Evolutionary conservation across 1,284 basidiomycete genomes (phyloP).

Genomic region (Tylopilus orsonianus): DNA sequence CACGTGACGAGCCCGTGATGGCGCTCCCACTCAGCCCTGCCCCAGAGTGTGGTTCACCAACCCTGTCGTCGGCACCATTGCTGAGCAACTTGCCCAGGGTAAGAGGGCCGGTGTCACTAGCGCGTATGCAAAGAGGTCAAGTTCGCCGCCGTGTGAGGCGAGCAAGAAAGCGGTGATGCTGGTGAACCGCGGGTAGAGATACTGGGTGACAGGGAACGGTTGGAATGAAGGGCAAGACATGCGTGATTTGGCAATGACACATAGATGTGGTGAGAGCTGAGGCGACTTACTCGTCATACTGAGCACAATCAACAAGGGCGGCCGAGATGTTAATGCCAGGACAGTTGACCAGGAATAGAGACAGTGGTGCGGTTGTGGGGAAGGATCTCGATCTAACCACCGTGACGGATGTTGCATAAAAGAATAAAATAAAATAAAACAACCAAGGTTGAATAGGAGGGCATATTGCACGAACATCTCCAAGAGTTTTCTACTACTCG

Average conservation of each 20-base stretch:
- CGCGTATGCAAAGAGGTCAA: conserved; percentile 84
- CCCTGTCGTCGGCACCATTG: conserved; percentile 91
- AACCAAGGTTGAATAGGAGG: too few species aligned
- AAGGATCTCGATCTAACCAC: conserved; percentile 71
- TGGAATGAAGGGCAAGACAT: not conserved
- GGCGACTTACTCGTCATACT: conserved; percentile 64
- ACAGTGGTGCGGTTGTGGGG: conserved; percentile 66
- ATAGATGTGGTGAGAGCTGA: not conserved
- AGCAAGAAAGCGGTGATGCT: conserved; percentile 66
- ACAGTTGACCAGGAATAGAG: conserved; percentile 68
- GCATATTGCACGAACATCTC: too few species aligned
- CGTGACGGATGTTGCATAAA: conserved; percentile 82
- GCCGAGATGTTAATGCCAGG: conserved; percentile 74
- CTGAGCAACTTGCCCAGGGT: conserved; percentile 76
- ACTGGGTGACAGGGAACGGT: not conserved
- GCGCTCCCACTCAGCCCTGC: conserved; percentile 40
- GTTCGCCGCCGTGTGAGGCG: conserved; percentile 62
- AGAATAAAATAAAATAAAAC: too few species aligned
- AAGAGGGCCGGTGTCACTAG: too few species aligned
- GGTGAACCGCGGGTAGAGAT: conserved; percentile 83
- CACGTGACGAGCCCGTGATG: not conserved
- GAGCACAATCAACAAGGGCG: conserved; percentile 83
- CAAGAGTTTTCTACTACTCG: too few species aligned
- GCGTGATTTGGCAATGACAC: not conserved
- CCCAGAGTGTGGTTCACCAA: conserved; percentile 76